Evolutionary conservation across 352 stramenopile species (phyloP), one percentile per base, ranked within the genome.

Genomic region (Elongisporangium undulatum): DNA sequence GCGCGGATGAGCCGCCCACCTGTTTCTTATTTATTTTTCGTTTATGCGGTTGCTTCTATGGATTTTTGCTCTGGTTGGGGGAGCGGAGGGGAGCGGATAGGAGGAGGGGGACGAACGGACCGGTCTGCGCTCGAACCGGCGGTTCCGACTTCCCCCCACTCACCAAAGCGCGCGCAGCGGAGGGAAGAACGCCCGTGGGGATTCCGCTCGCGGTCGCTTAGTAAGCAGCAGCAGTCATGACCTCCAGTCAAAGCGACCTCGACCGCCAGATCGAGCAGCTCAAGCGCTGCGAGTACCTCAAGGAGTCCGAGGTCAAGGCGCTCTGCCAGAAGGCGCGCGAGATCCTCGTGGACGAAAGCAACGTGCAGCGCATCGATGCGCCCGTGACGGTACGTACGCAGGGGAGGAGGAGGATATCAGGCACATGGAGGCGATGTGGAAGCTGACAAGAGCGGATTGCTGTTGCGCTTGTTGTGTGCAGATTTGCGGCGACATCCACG

Each of bases 401-500:
- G n/a, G 17, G 22, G 41, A 38, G 29, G 24, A 13, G 0, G 13
- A 45, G 16, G 10, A 45, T 45, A 45, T 45, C 34, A 53, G 17
- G 53, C 9, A 61, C 21, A 49, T 39, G n/a, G 7, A 9, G 41
- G 20, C 20, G 45, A 53, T 56, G 16, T 34, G 16, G 51, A 23
- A 48, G 58, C 34, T 65, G 56, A 63, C 50, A 45, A 57, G 24
- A 58, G 45, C 58, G 59, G 24, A 67, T 51, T 22, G 41, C 55
- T 16, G 9, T 15, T 45, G 39, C 63, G 53, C 58, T 34, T 65
- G 23, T 13, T 51, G 45, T 59, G 54, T n/a, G 22, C 61, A 98
- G 94, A 99, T 99, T 59, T 99, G 96, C 68, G 98, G 97, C 53
- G 97, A 99, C 68, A 99, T 99, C 63, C 97, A 99, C 73, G 98